Evolutionary conservation across 1,284 basidiomycete species (phyloP), one percentile per base, ranked within the genome.

Genomic region (Ceratobasidium papillatum): DNA sequence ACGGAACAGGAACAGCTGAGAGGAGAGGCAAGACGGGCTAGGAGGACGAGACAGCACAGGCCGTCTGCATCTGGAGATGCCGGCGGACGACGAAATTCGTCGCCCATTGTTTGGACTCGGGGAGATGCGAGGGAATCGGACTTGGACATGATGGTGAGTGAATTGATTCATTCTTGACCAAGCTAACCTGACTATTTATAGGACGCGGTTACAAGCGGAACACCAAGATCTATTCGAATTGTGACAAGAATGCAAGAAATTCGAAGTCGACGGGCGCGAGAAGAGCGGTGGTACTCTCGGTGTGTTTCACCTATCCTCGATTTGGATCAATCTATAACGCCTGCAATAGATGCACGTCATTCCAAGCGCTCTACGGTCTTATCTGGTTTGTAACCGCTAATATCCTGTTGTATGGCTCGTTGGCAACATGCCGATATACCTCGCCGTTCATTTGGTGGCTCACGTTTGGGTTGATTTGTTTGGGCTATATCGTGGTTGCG

Each of bases 401-500:
- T 79, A 89, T 93, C 36, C 83, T 94, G 74, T 86, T 89, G 75
- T 94, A 93, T 78, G 91, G 90, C 14, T 90, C 91, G 11, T 83
- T 92, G 38, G 84, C 89, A 77, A 87, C 88, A 12, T 94, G 92
- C 76, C 89, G 92, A 25, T 81, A 85, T 75, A 84, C 89, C 0
- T 87, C 92, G 8, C 92, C 92, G 4, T 90, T 93, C 78, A 82
- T 94, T 41, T 94, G 92, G 92, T 94, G 91, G 91, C 86, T 93
- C 51, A 88, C 87, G 43, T 93, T 94, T 80, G 89, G 87, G 45
- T 88, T 94, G 76, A 82, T 94, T n/a, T 90, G 90, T 81, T 87
- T 91, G 63, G 89, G 92, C 82, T 94, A 94, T 79, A 79, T 93
- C 68, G 88, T 90, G 84, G 86, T 90, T 25, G 82, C 92, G 52